Conservation (phyloP, 768 basidiomycete species). For the Kondoa malvinella region DNA sequence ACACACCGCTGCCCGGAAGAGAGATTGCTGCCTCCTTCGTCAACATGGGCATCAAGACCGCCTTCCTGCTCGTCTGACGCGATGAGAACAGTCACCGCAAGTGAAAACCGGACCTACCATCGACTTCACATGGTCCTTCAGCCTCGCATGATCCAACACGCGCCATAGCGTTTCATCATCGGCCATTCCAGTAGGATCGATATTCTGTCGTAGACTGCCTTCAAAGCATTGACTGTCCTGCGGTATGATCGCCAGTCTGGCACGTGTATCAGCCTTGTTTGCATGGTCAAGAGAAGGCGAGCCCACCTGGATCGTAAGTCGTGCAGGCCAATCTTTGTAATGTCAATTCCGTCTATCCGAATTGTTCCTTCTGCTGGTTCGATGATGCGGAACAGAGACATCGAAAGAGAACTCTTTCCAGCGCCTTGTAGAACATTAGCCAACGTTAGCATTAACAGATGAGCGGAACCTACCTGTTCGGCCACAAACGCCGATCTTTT, state of each 20-base stretch:
- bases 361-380: conserved; percentile 46
- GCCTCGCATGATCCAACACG: conserved; percentile 50
- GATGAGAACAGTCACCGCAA: background rate
- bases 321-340: conserved; percentile 40
- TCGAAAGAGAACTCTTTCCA: conserved; percentile 30
- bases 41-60: conserved; percentile 16
- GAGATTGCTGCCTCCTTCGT: conserved; percentile 16
- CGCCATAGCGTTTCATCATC: conserved; percentile 71
- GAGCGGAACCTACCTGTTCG: conserved; percentile 22
- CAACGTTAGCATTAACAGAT: conserved; percentile 39
- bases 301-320: conserved; percentile 26
- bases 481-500: conserved; percentile 70
- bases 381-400: conserved; percentile 42
- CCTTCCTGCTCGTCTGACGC: conserved; percentile 10
- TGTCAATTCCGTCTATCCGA: conserved; percentile 39
- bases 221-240: conserved; percentile 35
- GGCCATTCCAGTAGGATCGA: conserved; percentile 64
- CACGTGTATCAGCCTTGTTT: conserved; percentile 26
- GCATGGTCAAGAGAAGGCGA: background rate
- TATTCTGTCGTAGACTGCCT: conserved; percentile 59
- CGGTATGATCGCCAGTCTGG: conserved; percentile 48
- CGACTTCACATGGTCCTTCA: conserved; percentile 19
- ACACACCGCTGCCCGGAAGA: conserved; percentile 18
- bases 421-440: conserved; percentile 29
- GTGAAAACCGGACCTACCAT: conserved; percentile 8